Conservation (phyloP, 2,329 filamentous ascomycete genomes). For the Chalaropsis ovoidea region DNA sequence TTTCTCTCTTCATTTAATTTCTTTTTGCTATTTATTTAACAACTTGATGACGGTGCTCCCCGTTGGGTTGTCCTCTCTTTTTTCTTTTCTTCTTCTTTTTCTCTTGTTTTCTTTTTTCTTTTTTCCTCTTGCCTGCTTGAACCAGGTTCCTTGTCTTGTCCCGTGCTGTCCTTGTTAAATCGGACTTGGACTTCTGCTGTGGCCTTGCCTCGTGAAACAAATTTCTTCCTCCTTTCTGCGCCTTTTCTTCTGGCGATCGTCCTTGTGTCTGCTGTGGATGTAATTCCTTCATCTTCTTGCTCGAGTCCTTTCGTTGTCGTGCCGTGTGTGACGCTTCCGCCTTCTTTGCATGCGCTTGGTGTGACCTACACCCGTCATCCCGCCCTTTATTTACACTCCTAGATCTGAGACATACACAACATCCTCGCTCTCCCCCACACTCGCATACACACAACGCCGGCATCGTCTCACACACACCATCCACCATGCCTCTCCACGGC, state of each 20-base stretch:
- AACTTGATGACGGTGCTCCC: conserved; percentile 12
- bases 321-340: conserved; percentile 8
- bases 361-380: conserved; percentile 9
- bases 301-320: not conserved
- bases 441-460: not conserved
- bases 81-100: not conserved
- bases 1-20: not conserved
- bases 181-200: too few species aligned
- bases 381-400: not conserved
- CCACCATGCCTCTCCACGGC: conserved; percentile 28
- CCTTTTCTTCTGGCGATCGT: not conserved
- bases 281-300: not conserved
- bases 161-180: conserved; percentile 11
- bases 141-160: conserved; percentile 10
- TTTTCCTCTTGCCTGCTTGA: not conserved
- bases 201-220: conserved; percentile 12
- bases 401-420: conserved; percentile 16
- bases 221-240: conserved; percentile 1
- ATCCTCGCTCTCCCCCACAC: not conserved
- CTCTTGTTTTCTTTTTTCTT: not conserved
- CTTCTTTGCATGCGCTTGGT: not conserved
- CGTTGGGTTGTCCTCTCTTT: not conserved
- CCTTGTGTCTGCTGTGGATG: not conserved
- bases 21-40: not conserved
- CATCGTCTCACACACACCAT: conserved; percentile 26